Conservation (phyloP, 345 rosid genomes). For the Gynandropsis gynandra region DNA sequence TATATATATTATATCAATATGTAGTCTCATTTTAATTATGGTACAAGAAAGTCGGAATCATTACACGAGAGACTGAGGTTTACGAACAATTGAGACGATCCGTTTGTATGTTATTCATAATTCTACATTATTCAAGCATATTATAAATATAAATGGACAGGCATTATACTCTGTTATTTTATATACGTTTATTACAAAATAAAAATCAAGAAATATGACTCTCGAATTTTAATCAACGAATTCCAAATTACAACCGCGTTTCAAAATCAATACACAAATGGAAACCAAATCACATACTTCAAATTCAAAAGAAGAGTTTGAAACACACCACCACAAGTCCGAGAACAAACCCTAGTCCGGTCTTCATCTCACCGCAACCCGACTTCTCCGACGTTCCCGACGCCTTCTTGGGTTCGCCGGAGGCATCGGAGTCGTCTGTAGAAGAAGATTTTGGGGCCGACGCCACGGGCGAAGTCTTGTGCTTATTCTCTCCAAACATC, state of each 20-base stretch:
- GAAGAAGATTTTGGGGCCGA: constrained; percentile 30
- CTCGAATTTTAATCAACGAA: constrained; percentile 2
- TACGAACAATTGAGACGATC: too few relatives aligned
- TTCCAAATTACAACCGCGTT: constrained; percentile 8
- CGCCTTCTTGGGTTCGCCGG: constrained; percentile 31
- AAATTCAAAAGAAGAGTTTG: constrained; percentile 34
- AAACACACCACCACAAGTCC: constrained; percentile 51
- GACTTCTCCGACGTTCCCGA: constrained; percentile 22
- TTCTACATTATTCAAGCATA: too few relatives aligned
- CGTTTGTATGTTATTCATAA: too few relatives aligned
- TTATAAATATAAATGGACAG: too few relatives aligned
- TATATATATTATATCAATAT: too few relatives aligned
- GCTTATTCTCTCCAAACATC: constrained; percentile 34
- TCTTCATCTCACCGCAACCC: constrained; percentile 27
- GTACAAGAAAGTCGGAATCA: too few relatives aligned
- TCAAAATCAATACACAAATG: constrained; percentile 5
- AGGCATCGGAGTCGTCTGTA: neutral
- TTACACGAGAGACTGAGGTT: too few relatives aligned
- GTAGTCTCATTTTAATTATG: too few relatives aligned
- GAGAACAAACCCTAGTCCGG: constrained; percentile 36
- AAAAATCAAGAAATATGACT: too few relatives aligned
- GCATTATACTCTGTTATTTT: too few relatives aligned
- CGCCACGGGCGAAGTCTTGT: constrained; percentile 32
- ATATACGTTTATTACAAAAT: too few relatives aligned
- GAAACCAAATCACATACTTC: neutral